These are phyloP conservation scores for Apiospora hydei DNA, from an alignment of 2,329 filamentous ascomycete species.

Conservation along the genomic window DNA sequence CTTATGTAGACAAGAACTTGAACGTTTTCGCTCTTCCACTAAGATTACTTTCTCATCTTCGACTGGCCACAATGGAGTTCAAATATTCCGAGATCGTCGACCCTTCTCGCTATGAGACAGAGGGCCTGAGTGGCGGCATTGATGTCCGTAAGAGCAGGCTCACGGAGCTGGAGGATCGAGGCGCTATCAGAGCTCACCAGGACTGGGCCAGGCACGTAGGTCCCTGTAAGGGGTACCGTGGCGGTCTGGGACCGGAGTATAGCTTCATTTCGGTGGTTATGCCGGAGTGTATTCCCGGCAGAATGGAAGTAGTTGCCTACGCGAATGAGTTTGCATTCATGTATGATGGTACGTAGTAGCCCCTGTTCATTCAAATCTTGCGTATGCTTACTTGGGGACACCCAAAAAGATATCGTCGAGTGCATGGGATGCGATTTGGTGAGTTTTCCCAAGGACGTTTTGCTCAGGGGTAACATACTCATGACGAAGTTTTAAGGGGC, in stretches of 20 bases:
- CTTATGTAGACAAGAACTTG: too few relatives aligned
- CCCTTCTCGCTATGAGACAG: neutral
- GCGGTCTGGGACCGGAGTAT: neutral
- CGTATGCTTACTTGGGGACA: neutral
- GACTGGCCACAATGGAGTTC: neutral
- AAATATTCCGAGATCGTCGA: neutral
- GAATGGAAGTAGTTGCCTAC: neutral
- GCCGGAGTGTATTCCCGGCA: slow-evolving; percentile 2
- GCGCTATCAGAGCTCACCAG: slow-evolving; percentile 7
- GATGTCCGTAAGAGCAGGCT: neutral
- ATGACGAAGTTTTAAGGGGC: neutral
- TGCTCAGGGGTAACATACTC: neutral
- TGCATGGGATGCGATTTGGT: neutral
- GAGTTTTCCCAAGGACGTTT: neutral
- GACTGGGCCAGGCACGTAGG: slow-evolving; percentile 2
- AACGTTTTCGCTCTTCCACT: too few relatives aligned
- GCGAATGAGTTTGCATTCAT: slow-evolving; percentile 5
- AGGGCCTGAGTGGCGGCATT: slow-evolving; percentile 1
- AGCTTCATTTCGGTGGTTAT: neutral
- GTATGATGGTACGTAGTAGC: neutral
- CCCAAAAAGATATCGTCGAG: neutral
- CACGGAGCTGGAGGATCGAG: neutral
- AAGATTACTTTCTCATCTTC: neutral
- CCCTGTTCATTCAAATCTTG: neutral
- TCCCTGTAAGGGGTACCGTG: slow-evolving; percentile 2